Percentiles rank a stretch among this genome's conserved stretches.
Conservation (phyloP, 164 flowering plant species). For the Liriodendron chinense region DNA sequence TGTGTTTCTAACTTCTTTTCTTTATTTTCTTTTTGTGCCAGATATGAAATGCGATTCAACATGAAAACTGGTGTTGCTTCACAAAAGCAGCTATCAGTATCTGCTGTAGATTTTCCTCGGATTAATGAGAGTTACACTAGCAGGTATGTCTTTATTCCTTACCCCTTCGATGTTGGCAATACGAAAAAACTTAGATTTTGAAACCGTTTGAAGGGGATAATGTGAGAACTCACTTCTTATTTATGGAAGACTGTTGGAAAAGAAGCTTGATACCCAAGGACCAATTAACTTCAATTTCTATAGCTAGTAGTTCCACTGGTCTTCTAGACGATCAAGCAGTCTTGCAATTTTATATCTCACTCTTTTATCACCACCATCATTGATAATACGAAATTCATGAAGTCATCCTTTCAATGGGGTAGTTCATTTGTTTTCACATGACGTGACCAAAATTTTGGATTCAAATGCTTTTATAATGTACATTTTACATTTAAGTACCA, state of each 20-base stretch:
- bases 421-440: not conserved
- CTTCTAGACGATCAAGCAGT: not conserved
- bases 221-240: not conserved
- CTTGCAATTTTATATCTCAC: not conserved
- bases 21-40: conserved; percentile 16
- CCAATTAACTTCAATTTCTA: not conserved
- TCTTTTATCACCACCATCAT: not conserved
- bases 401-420: not conserved
- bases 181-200: not conserved
- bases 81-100: conserved; percentile 70
- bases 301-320: not conserved
- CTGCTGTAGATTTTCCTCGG: conserved; percentile 92
- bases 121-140: conserved; percentile 89
- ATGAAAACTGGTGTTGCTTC: conserved; percentile 81
- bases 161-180: not conserved
- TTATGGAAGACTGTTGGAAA: not conserved
- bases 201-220: not conserved
- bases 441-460: not conserved
- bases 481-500: too few relatives aligned
- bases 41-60: conserved; percentile 97
- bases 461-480: not conserved
- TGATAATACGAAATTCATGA: not conserved
- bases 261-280: not conserved
- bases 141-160: conserved; percentile 37
- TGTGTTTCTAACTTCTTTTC: not conserved